A percentile compares a stretch with the other conserved stretches of the same genome.
These are phyloP conservation scores for Phalaenopsis hybrid DNA, from an alignment of 116 monocot species.

Conservation along the genomic window DNA sequence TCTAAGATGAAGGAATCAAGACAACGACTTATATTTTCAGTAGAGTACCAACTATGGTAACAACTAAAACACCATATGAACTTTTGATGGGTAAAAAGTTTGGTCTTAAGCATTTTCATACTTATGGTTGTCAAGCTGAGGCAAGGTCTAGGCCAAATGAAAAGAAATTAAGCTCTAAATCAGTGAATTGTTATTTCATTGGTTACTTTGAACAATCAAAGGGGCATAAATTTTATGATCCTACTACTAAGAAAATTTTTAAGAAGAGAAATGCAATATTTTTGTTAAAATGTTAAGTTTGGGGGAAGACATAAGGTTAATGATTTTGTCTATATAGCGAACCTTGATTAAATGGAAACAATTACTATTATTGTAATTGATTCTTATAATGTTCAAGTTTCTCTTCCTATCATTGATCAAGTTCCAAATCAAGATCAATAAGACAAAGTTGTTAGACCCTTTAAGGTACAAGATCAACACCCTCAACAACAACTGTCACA, in stretches of 20 bases:
- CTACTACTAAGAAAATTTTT: neutral
- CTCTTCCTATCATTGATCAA: too few relatives aligned
- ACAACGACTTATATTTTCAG: slow-evolving; percentile 15
- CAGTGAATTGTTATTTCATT: slow-evolving; percentile 1
- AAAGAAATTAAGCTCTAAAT: too few relatives aligned
- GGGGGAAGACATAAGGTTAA: neutral
- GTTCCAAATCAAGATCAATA: too few relatives aligned
- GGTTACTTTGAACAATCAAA: neutral
- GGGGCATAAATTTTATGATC: too few relatives aligned
- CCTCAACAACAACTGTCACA: neutral
- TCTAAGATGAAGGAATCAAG: slow-evolving; percentile 4
- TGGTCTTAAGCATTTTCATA: neutral
- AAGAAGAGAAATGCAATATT: neutral
- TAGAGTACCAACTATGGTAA: slow-evolving; percentile 17
- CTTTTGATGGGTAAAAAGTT: too few relatives aligned
- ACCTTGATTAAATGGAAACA: too few relatives aligned
- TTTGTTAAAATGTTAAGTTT: neutral
- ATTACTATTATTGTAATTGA: too few relatives aligned
- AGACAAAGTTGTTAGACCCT: neutral
- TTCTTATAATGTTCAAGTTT: too few relatives aligned
- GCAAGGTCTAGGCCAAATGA: too few relatives aligned
- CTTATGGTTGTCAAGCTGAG: slow-evolving; percentile 6
- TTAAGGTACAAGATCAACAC: slow-evolving; percentile 8
- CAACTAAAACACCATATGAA: too few relatives aligned
- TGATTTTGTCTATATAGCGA: too few relatives aligned